These are phyloP conservation scores for Cetradonia linearis DNA, from an alignment of 495 filamentous ascomycete genomes.

Conservation along the genomic window DNA sequence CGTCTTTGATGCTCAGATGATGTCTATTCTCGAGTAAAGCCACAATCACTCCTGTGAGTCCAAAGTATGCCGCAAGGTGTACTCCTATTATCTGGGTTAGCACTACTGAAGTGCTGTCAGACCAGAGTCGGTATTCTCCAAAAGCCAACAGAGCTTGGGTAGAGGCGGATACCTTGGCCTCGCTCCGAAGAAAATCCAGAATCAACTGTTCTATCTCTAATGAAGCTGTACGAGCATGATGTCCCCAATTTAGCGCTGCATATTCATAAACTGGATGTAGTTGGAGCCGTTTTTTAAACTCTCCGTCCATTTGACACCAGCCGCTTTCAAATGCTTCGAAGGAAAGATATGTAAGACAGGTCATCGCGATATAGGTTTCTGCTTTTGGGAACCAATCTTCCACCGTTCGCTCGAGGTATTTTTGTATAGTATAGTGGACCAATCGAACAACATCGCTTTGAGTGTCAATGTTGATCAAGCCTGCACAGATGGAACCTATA, in stretches of 20 bases:
- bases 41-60: not conserved
- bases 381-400: conserved; percentile 6
- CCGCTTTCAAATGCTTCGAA: conserved; percentile 5
- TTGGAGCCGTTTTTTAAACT: not conserved
- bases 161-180: conserved; percentile 12
- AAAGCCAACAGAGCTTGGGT: conserved; percentile 3
- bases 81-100: not conserved
- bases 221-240: conserved; percentile 19
- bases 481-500: conserved; percentile 28
- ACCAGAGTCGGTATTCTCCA: not conserved
- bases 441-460: conserved; percentile 26
- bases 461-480: conserved; percentile 27
- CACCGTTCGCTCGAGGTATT: conserved; percentile 24
- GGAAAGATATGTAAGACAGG: conserved; percentile 23
- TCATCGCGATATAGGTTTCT: conserved; percentile 15
- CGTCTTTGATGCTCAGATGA: not conserved
- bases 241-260: conserved; percentile 9
- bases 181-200: conserved; percentile 10
- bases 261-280: conserved; percentile 3
- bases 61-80: conserved; percentile 5
- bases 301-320: not conserved
- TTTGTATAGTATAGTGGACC: conserved; percentile 27
- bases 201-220: not conserved
- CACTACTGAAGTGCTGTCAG: not conserved
- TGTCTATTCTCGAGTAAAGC: not conserved